These are phyloP conservation scores for Neurospora cerealis DNA, from an alignment of 495 filamentous ascomycete species.

Conservation along the genomic window DNA sequence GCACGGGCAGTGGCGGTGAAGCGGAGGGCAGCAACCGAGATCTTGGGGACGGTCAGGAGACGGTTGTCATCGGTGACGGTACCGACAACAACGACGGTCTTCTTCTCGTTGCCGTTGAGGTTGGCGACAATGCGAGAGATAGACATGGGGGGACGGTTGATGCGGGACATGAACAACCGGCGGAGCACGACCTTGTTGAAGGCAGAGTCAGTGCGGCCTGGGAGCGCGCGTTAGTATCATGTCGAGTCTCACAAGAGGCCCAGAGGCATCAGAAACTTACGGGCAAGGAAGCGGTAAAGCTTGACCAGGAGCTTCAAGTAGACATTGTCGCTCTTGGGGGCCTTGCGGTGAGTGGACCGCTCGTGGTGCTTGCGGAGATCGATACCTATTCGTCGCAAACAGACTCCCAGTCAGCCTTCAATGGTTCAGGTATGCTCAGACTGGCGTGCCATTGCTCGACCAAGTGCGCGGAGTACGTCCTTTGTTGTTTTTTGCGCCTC, in stretches of 20 bases:
- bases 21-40: conserved; percentile 82
- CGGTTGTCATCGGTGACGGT: conserved; percentile 96
- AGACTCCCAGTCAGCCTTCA: conserved; percentile 42
- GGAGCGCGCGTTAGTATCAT: neutral
- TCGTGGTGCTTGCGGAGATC: conserved; percentile 75
- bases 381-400: conserved; percentile 45
- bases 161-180: conserved; percentile 93
- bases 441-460: conserved; percentile 14
- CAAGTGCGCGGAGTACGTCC: conserved; percentile 17
- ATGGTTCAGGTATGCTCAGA: conserved; percentile 39
- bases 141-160: conserved; percentile 92
- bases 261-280: conserved; percentile 46
- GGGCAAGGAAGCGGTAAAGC: conserved; percentile 96
- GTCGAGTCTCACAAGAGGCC: neutral
- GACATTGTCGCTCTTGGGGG: conserved; percentile 94
- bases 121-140: conserved; percentile 77
- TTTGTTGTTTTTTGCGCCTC: conserved; percentile 3
- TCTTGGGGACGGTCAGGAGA: conserved; percentile 77
- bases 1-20: conserved; percentile 95
- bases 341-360: conserved; percentile 80
- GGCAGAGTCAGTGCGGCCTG: conserved; percentile 87
- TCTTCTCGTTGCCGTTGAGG: conserved; percentile 62
- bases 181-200: conserved; percentile 98
- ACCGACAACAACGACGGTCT: conserved; percentile 86
- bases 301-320: conserved; percentile 97